phyloP scores from a whole-genome alignment of 352 stramenopile genomes.

The Bremia lactucae region DNA sequence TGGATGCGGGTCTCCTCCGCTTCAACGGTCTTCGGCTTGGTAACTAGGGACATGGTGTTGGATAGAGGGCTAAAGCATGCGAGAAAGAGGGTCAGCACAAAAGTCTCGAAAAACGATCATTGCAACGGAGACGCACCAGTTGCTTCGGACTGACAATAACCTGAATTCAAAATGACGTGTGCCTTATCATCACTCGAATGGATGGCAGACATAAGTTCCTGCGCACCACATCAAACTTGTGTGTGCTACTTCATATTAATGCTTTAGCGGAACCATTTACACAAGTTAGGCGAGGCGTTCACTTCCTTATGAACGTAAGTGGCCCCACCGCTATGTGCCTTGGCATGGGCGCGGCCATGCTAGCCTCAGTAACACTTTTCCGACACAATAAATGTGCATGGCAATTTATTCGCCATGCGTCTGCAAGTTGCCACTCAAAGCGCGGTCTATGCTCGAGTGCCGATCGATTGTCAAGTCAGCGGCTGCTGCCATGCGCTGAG shows the following conservation, averaged over 20 bases:
- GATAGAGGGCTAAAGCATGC: constrained; percentile 62
- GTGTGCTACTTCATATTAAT: neutral
- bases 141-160: constrained; percentile 81
- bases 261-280: no score
- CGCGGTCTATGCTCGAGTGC: constrained; percentile 11
- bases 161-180: constrained; percentile 80
- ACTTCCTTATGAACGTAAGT: constrained; percentile 19
- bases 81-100: constrained; percentile 8
- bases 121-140: constrained; percentile 40
- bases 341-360: constrained; percentile 58
- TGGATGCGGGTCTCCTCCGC: constrained; percentile 84
- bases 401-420: constrained; percentile 29
- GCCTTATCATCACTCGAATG: constrained; percentile 10
- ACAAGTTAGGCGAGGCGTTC: no score
- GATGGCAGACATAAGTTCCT: constrained; percentile 14
- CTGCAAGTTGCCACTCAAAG: constrained; percentile 12
- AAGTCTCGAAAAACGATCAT: neutral
- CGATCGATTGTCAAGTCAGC: constrained; percentile 5
- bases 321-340: constrained; percentile 44
- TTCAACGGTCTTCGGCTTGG: constrained; percentile 82
- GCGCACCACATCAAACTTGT: constrained; percentile 1
- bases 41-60: constrained; percentile 76
- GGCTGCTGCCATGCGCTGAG: constrained; percentile 36
- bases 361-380: constrained; percentile 57
- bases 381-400: constrained; percentile 39